A percentile compares a stretch with the other conserved stretches of the same genome.
Conservation (phyloP, 2,329 filamentous ascomycete genomes). For the Hypomyces rosellus region DNA sequence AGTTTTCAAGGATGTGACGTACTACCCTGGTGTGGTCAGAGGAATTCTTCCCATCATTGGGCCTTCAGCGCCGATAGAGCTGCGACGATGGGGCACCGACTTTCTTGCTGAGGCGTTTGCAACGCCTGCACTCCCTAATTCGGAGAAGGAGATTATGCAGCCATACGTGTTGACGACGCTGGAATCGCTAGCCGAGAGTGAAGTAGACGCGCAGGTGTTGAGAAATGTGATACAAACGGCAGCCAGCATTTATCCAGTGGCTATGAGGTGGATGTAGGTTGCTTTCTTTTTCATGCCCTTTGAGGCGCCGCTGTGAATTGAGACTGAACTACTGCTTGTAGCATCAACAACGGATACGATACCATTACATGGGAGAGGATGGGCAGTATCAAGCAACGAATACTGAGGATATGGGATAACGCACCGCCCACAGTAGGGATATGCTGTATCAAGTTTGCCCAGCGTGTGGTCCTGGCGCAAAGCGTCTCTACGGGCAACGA, state of each 20-base stretch:
- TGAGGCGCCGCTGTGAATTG: not conserved
- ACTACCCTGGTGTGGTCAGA: conserved; percentile 87
- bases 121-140: conserved; percentile 70
- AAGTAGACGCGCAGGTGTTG: conserved; percentile 74
- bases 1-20: conserved; percentile 76
- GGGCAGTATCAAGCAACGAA: conserved; percentile 79
- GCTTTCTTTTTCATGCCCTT: conserved; percentile 24
- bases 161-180: conserved; percentile 73
- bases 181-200: conserved; percentile 60
- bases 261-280: conserved; percentile 91
- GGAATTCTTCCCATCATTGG: conserved; percentile 90
- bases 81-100: conserved; percentile 92
- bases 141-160: conserved; percentile 75
- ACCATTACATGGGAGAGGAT: conserved; percentile 80
- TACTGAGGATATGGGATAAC: conserved; percentile 81
- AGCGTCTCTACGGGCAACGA: conserved; percentile 78
- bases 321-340: conserved; percentile 37
- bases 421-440: conserved; percentile 71
- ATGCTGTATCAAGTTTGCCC: conserved; percentile 96
- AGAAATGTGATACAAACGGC: conserved; percentile 83
- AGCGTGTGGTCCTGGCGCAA: conserved; percentile 87
- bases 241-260: conserved; percentile 86
- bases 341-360: conserved; percentile 82
- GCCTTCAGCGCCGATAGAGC: conserved; percentile 64
- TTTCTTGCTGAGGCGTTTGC: conserved; percentile 96